A percentile compares a stretch with the other conserved stretches of the same genome.
phyloP scores from a whole-genome alignment of 2,329 filamentous ascomycete species.

The Neurospora crassa region DNA sequence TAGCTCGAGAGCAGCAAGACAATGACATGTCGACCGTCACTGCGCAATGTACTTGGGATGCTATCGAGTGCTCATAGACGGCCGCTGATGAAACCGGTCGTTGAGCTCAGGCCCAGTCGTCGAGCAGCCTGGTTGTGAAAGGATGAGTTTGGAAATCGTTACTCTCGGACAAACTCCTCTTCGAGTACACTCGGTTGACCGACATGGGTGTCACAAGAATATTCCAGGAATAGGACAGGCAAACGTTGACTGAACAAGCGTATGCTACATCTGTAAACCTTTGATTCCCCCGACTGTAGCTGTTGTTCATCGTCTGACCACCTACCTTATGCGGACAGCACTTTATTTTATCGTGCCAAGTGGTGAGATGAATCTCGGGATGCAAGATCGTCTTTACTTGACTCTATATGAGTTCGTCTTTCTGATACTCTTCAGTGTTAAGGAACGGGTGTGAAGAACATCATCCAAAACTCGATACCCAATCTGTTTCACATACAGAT shows the following conservation, averaged over 20 bases:
- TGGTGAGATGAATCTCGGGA: neutral
- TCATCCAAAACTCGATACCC: neutral
- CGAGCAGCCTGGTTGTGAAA: too few relatives aligned
- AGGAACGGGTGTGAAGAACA: neutral
- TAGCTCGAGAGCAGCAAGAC: too few relatives aligned
- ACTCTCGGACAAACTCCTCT: too few relatives aligned
- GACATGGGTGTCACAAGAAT: neutral
- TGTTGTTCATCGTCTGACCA: neutral
- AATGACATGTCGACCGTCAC: too few relatives aligned
- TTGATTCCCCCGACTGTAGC: neutral
- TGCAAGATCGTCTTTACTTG: neutral
- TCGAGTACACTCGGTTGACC: neutral
- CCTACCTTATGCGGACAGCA: neutral
- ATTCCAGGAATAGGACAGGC: neutral
- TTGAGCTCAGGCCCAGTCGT: too few relatives aligned
- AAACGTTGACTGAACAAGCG: neutral
- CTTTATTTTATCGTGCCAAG: neutral
- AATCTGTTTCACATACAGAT: neutral
- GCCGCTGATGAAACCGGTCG: too few relatives aligned
- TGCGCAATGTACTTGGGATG: too few relatives aligned
- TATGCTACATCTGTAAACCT: neutral
- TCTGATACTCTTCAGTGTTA: neutral
- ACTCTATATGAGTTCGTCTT: neutral
- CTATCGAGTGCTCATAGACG: too few relatives aligned
- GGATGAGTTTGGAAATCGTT: too few relatives aligned